A percentile compares a stretch with the other conserved stretches of the same genome.
phyloP scores from a whole-genome alignment of 768 basidiomycete genomes.

The Coprinopsis cinerea region DNA sequence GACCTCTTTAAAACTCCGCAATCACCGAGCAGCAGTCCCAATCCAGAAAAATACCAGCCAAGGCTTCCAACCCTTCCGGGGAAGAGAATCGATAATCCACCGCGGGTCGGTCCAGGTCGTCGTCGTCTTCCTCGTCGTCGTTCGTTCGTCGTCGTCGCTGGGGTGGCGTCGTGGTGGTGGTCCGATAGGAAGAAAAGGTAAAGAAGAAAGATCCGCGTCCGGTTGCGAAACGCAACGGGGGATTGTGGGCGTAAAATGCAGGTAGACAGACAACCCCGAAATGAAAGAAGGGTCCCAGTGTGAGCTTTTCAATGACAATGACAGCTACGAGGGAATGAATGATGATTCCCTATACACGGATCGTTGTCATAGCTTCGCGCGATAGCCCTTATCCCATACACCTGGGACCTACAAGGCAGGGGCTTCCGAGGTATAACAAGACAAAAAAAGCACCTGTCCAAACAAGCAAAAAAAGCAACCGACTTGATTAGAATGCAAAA shows the following conservation, averaged over 20 bases:
- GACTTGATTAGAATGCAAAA: not conserved
- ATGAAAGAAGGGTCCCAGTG: slow-evolving; percentile 1
- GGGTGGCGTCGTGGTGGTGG: too few species aligned
- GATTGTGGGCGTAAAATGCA: not conserved
- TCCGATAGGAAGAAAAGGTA: too few species aligned
- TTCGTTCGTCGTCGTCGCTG: not conserved
- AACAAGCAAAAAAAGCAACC: not conserved
- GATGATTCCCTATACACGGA: not conserved
- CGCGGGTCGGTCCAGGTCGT: too few species aligned
- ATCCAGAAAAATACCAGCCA: not conserved
- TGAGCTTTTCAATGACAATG: too few species aligned
- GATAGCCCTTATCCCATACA: too few species aligned
- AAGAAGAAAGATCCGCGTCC: not conserved
- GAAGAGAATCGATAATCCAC: too few species aligned
- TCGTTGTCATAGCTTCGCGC: not conserved
- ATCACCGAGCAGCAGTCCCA: slow-evolving; percentile 12
- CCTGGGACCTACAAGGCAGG: not conserved
- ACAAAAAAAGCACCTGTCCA: not conserved
- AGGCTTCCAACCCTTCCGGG: too few species aligned
- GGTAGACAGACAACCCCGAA: slow-evolving; percentile 1
- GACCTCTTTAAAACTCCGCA: slow-evolving; percentile 16
- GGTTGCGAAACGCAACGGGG: too few species aligned
- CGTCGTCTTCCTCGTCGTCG: not conserved
- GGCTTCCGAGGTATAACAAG: not conserved
- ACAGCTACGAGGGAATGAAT: not conserved